Percentiles rank a stretch among this genome's conserved stretches.
phyloP scores from a whole-genome alignment of 2,329 filamentous ascomycete species.

The Exophiala sideris region DNA sequence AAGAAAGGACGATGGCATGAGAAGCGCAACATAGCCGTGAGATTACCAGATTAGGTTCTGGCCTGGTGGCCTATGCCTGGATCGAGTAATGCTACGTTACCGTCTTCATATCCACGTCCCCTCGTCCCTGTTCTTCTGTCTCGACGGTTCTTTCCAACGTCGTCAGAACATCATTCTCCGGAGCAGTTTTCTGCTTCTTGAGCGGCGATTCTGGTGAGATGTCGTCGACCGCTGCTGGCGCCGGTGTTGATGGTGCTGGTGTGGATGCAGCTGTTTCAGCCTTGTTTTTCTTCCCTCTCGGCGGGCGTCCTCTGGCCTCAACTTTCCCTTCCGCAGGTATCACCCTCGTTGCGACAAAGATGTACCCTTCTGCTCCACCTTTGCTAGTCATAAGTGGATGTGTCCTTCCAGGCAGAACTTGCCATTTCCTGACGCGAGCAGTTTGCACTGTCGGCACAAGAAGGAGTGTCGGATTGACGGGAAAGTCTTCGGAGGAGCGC shows the following conservation, averaged over 20 bases:
- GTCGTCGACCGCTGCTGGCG: constrained; percentile 17
- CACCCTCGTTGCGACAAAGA: constrained; percentile 80
- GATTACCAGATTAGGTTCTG: not conserved
- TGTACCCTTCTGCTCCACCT: constrained; percentile 84
- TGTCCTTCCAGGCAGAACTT: constrained; percentile 85
- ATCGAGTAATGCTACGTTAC: not conserved
- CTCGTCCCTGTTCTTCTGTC: constrained; percentile 1
- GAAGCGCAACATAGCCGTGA: not conserved
- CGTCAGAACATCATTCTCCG: not conserved
- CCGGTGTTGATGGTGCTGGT: not conserved
- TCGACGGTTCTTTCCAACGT: not conserved
- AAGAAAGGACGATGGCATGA: not conserved
- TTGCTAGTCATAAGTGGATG: constrained; percentile 90
- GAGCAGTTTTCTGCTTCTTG: constrained; percentile 19
- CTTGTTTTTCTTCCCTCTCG: constrained; percentile 52
- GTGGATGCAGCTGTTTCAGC: constrained; percentile 1
- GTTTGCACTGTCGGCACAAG: constrained; percentile 79
- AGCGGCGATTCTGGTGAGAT: constrained; percentile 17
- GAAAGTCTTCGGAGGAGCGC: constrained; percentile 64
- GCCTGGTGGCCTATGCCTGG: not conserved
- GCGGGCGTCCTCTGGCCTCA: constrained; percentile 70
- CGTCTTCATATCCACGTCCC: constrained; percentile 2
- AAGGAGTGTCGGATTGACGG: constrained; percentile 79
- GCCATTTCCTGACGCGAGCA: constrained; percentile 74
- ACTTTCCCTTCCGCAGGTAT: constrained; percentile 72